Evolutionary conservation across 495 filamentous ascomycete species (phyloP).

Genomic region (Neurospora sublineolata): DNA sequence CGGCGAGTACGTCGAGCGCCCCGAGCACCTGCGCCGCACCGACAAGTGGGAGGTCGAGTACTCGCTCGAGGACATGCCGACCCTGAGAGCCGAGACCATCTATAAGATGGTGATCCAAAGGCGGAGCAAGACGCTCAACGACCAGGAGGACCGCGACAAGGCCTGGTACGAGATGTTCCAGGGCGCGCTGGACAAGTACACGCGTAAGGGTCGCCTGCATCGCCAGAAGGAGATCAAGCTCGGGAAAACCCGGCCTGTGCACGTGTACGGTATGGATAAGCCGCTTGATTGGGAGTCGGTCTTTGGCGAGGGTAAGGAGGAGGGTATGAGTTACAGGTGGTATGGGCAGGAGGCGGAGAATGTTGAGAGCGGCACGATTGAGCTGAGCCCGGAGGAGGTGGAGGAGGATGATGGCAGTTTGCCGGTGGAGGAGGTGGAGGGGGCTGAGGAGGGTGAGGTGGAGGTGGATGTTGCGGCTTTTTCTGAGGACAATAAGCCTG

Average conservation of each 20-base stretch:
- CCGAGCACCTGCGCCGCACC: slow-evolving; percentile 30
- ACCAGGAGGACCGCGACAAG: slow-evolving; percentile 24
- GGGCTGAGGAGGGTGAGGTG: background rate
- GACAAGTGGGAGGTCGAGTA: slow-evolving; percentile 74
- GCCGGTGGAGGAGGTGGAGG: background rate
- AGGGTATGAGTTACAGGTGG: background rate
- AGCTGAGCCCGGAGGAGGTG: background rate
- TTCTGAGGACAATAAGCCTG: background rate
- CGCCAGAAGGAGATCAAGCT: slow-evolving; percentile 11
- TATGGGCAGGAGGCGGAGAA: background rate
- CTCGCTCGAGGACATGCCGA: slow-evolving; percentile 45
- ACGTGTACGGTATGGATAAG: slow-evolving; percentile 18
- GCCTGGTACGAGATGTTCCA: slow-evolving; percentile 29
- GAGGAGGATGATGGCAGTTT: background rate
- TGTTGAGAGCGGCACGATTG: background rate
- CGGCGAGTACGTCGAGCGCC: slow-evolving; percentile 48
- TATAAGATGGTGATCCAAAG: slow-evolving; percentile 42
- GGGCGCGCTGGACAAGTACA: slow-evolving; percentile 18
- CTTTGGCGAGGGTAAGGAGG: slow-evolving; percentile 9
- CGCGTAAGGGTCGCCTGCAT: slow-evolving; percentile 15
- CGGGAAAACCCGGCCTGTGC: slow-evolving; percentile 13
- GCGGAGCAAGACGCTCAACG: slow-evolving; percentile 31
- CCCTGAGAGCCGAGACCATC: slow-evolving; percentile 26
- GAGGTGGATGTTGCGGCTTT: background rate
- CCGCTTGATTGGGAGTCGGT: slow-evolving; percentile 18